Evolutionary conservation across 805 yeast species (phyloP).

Genomic region (Starmerella etchellsii): DNA sequence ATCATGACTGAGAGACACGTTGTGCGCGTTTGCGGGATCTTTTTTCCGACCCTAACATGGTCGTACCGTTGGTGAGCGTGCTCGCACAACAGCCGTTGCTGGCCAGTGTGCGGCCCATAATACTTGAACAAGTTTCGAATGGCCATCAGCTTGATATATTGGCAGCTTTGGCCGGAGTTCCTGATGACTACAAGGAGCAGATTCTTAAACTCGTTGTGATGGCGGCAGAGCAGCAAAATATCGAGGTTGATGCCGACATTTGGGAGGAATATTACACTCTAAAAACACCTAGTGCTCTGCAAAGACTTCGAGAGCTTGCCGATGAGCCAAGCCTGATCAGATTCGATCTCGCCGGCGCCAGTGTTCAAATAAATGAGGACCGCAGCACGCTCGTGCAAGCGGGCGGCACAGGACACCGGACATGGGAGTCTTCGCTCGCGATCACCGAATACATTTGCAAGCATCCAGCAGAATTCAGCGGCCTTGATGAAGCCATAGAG

Average conservation of each 20-base stretch:
- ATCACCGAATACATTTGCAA: slow-evolving; percentile 11
- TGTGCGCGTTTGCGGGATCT: no score
- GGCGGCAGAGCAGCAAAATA: slow-evolving; percentile 1
- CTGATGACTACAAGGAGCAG: slow-evolving; percentile 3
- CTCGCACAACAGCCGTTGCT: slow-evolving; percentile 13
- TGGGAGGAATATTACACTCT: slow-evolving; percentile 15
- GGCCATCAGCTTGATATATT: slow-evolving; percentile 2
- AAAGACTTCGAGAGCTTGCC: background rate
- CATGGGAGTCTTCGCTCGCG: slow-evolving; percentile 18
- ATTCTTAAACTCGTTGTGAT: slow-evolving; percentile 4
- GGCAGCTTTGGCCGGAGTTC: slow-evolving; percentile 1
- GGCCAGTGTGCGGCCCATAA: slow-evolving; percentile 8
- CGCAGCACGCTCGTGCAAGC: slow-evolving; percentile 9
- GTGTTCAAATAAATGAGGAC: slow-evolving; percentile 7
- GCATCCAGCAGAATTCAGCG: background rate
- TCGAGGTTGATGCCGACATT: slow-evolving; percentile 11
- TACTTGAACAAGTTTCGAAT: background rate
- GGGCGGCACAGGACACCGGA: slow-evolving; percentile 18
- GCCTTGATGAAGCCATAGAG: slow-evolving; percentile 5
- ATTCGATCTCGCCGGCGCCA: slow-evolving; percentile 5
- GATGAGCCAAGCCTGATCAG: background rate
- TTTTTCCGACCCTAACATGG: no score
- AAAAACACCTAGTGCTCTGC: slow-evolving; percentile 5
- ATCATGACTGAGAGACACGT: no score
- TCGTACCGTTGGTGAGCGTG: slow-evolving; percentile 7